Percentiles rank a stretch among this genome's conserved stretches.
These are phyloP conservation scores for Paraurostyla sp. DNA, from an alignment of 73 alveolate species.

Conservation along the genomic window DNA sequence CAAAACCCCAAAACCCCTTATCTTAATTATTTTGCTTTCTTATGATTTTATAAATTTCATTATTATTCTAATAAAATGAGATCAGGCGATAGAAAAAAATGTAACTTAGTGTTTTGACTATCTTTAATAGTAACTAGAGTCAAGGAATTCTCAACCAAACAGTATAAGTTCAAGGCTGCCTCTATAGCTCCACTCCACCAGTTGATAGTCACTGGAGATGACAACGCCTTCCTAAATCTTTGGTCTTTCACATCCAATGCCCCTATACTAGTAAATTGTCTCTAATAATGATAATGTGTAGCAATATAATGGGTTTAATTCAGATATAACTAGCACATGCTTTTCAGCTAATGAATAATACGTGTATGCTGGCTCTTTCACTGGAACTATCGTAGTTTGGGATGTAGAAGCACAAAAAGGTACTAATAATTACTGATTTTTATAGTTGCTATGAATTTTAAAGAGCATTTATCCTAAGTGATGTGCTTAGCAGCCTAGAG, in stretches of 20 bases:
- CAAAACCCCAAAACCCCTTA: too few relatives aligned
- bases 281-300: not conserved
- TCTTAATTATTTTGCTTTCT: too few relatives aligned
- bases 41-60: not conserved
- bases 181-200: constrained; percentile 63
- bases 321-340: constrained; percentile 63
- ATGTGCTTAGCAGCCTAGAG: constrained; percentile 61
- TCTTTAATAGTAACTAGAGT: constrained; percentile 43
- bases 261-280: constrained; percentile 53
- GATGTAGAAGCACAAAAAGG: constrained; percentile 64
- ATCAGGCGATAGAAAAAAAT: constrained; percentile 13
- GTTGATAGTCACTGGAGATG: constrained; percentile 70
- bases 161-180: constrained; percentile 62
- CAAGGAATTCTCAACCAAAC: constrained; percentile 56
- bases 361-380: constrained; percentile 65
- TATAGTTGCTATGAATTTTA: constrained; percentile 60
- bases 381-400: constrained; percentile 77
- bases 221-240: constrained; percentile 58
- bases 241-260: constrained; percentile 62
- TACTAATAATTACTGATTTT: not conserved
- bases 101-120: not conserved
- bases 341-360: constrained; percentile 55
- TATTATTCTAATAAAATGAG: not conserved
- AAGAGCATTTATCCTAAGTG: constrained; percentile 71
- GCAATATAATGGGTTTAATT: constrained; percentile 63